Evolutionary conservation across 208 protist genomes (phyloP).

Genomic region (Trypanosoma melophagium): DNA sequence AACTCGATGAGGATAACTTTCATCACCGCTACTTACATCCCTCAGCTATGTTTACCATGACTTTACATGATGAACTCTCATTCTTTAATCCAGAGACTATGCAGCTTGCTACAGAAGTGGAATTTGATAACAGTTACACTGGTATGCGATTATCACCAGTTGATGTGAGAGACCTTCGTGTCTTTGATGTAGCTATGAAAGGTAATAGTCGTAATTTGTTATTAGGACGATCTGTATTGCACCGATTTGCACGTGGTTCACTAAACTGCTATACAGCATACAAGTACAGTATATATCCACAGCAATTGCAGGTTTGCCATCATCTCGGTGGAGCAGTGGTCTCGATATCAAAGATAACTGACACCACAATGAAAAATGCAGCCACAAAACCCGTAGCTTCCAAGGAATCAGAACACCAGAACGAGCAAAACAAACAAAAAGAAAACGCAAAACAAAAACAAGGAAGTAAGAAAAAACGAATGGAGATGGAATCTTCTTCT

Average conservation of each 20-base stretch:
- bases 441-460: neutral
- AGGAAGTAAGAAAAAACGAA: neutral
- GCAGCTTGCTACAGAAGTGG: constrained; percentile 54
- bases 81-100: constrained; percentile 58
- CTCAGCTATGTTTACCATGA: constrained; percentile 60
- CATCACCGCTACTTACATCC: constrained; percentile 81
- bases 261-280: constrained; percentile 70
- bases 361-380: neutral
- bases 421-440: neutral
- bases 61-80: constrained; percentile 34
- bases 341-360: constrained; percentile 41
- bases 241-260: constrained; percentile 57
- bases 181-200: constrained; percentile 81
- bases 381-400: neutral
- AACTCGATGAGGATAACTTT: constrained; percentile 83
- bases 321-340: constrained; percentile 55
- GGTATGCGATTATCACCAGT: constrained; percentile 70
- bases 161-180: constrained; percentile 58
- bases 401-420: constrained; percentile 8
- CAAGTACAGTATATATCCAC: constrained; percentile 71
- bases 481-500: neutral
- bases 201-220: constrained; percentile 72
- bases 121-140: constrained; percentile 49
- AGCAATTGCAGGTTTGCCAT: constrained; percentile 56
- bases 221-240: constrained; percentile 58